Evolutionary conservation across 805 yeast genomes (phyloP).

Genomic region (Teunomyces cretensis): DNA sequence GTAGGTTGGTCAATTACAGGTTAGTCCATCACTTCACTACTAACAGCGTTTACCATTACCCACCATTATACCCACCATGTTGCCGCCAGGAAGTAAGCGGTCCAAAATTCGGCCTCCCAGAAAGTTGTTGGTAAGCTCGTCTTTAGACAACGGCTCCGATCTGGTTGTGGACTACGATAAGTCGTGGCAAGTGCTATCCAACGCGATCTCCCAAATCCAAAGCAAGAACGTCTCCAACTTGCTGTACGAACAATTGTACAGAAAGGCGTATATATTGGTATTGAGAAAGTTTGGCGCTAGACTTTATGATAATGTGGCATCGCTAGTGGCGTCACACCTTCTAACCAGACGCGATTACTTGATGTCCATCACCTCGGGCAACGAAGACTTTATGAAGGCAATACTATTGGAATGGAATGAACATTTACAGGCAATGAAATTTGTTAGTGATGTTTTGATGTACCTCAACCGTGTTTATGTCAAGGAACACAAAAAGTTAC

Average conservation of each 20-base stretch:
- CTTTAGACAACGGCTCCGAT: constrained; percentile 19
- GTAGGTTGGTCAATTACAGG: not conserved
- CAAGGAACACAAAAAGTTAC: constrained; percentile 60
- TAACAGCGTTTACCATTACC: not conserved
- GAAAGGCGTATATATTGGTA: constrained; percentile 76
- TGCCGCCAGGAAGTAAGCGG: constrained; percentile 38
- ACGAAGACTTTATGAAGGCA: constrained; percentile 35
- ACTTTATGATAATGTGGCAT: constrained; percentile 60
- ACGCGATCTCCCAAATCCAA: constrained; percentile 73
- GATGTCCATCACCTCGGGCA: constrained; percentile 14
- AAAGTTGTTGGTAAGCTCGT: constrained; percentile 29
- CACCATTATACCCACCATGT: constrained; percentile 3
- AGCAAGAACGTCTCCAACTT: constrained; percentile 68
- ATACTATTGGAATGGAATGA: constrained; percentile 62
- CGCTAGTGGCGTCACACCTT: constrained; percentile 49
- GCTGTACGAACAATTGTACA: constrained; percentile 79
- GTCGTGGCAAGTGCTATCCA: constrained; percentile 63
- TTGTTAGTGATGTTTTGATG: constrained; percentile 82
- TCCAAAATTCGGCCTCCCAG: constrained; percentile 69
- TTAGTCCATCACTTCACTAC: not conserved
- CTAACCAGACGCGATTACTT: constrained; percentile 18
- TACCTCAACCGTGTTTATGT: constrained; percentile 85
- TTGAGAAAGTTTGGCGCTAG: constrained; percentile 64
- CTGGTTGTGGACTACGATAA: constrained; percentile 55
- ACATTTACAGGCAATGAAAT: constrained; percentile 68